A percentile compares a stretch with the other conserved stretches of the same genome.
Conservation (phyloP, 2,329 filamentous ascomycete genomes). For the Fusarium gaditjirri region DNA sequence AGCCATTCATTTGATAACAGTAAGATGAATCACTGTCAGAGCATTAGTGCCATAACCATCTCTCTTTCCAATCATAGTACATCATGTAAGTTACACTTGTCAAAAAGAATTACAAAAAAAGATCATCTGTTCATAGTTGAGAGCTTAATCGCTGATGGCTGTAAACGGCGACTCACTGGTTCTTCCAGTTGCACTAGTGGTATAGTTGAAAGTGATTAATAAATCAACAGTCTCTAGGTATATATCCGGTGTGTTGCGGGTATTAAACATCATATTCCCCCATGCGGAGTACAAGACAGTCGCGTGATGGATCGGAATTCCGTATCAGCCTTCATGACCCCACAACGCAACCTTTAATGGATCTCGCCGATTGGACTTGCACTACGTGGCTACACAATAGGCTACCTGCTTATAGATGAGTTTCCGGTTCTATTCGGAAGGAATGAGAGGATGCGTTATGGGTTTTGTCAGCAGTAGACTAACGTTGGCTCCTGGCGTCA, state of each 20-base stretch:
- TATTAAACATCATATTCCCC: too few species aligned
- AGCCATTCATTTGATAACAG: rapidly evolving
- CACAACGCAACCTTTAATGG: background rate
- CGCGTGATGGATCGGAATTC: background rate
- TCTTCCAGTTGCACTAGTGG: too few species aligned
- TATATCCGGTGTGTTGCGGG: background rate
- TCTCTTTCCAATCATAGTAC: too few species aligned
- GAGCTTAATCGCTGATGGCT: background rate
- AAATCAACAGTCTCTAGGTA: rapidly evolving
- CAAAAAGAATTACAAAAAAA: rapidly evolving
- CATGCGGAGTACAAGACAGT: rapidly evolving
- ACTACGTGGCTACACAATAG: background rate
- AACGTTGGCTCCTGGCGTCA: background rate
- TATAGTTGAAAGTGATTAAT: rapidly evolving
- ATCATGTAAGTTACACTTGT: background rate
- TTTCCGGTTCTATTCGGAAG: background rate
- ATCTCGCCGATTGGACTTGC: background rate
- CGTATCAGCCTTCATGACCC: background rate
- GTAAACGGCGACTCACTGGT: too few species aligned
- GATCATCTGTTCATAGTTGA: too few species aligned
- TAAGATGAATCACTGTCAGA: rapidly evolving
- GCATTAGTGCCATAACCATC: background rate
- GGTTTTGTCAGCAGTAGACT: background rate
- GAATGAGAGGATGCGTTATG: background rate
- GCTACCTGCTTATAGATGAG: background rate